Percentiles rank a stretch among this genome's conserved stretches.
These are phyloP conservation scores for Sherardia arvensis DNA, from an alignment of 257 asterid species.

Conservation along the genomic window DNA sequence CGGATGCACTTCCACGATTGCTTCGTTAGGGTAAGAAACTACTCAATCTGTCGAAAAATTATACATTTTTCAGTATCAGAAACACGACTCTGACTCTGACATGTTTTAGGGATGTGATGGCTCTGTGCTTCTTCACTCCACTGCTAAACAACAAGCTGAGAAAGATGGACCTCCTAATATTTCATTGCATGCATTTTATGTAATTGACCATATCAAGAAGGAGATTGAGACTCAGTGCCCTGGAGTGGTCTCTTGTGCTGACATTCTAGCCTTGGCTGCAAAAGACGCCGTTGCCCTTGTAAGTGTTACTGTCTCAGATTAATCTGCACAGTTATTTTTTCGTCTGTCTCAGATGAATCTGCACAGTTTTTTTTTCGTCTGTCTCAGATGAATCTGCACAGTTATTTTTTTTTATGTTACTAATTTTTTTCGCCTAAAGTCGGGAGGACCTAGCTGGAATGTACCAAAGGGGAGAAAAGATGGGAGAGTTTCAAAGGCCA, in stretches of 20 bases:
- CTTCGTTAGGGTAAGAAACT: slow-evolving; percentile 53
- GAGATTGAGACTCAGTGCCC: slow-evolving; percentile 59
- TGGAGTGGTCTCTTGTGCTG: slow-evolving; percentile 86
- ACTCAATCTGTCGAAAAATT: background rate
- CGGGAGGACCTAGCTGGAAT: slow-evolving; percentile 79
- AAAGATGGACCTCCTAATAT: slow-evolving; percentile 77
- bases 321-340: background rate
- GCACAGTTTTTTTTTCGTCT: too few relatives aligned
- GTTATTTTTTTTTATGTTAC: background rate
- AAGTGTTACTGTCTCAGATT: slow-evolving; percentile 14
- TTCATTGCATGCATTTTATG: slow-evolving; percentile 76
- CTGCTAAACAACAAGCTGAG: slow-evolving; percentile 40
- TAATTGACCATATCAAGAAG: slow-evolving; percentile 56
- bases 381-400: background rate
- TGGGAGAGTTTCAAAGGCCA: slow-evolving; percentile 62
- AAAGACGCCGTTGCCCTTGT: slow-evolving; percentile 77
- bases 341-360: background rate
- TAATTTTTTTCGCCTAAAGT: slow-evolving; percentile 22
- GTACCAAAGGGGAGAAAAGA: slow-evolving; percentile 80
- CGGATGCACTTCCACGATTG: slow-evolving; percentile 92
- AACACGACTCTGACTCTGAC: background rate
- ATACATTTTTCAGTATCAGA: background rate
- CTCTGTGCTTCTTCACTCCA: slow-evolving; percentile 60
- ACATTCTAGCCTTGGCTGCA: slow-evolving; percentile 71
- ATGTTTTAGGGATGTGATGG: slow-evolving; percentile 71